These are phyloP conservation scores for Phyllosticta ampelicida DNA, from an alignment of 2,329 filamentous ascomycete species.

Conservation along the genomic window DNA sequence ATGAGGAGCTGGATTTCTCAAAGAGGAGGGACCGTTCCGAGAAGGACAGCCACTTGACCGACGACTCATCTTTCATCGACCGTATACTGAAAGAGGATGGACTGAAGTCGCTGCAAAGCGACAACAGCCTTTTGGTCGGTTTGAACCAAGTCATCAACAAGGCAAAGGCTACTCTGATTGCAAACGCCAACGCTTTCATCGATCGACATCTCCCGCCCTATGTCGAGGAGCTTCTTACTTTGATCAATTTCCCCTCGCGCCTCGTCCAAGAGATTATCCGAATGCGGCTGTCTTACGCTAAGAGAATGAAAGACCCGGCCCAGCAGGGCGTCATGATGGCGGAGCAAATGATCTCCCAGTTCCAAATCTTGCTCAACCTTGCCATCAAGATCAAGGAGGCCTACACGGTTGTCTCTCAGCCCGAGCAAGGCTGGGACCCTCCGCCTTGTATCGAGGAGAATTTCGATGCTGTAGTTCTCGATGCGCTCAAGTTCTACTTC, in stretches of 20 bases:
- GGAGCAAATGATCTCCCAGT: conserved; percentile 95
- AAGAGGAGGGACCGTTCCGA: conserved; percentile 60
- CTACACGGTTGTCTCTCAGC: conserved; percentile 71
- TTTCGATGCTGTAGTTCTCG: conserved; percentile 83
- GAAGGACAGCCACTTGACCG: conserved; percentile 61
- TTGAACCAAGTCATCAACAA: conserved; percentile 84
- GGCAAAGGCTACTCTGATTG: conserved; percentile 82
- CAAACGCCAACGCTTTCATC: conserved; percentile 73
- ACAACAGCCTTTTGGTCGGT: conserved; percentile 70
- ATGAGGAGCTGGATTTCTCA: conserved; percentile 85
- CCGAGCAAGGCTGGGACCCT: conserved; percentile 87
- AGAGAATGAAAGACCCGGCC: conserved; percentile 88
- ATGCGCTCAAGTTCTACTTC: conserved; percentile 96
- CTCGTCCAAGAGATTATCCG: conserved; percentile 95
- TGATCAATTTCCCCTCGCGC: conserved; percentile 95
- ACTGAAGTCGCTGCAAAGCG: conserved; percentile 79
- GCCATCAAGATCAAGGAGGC: conserved; percentile 88
- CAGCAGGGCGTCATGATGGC: conserved; percentile 90
- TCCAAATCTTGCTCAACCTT: conserved; percentile 83
- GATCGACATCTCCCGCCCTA: conserved; percentile 89
- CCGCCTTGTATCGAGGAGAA: conserved; percentile 95
- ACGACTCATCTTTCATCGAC: conserved; percentile 90
- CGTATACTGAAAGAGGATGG: conserved; percentile 92
- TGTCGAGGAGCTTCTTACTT: conserved; percentile 86
- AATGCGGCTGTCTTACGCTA: conserved; percentile 80